These are phyloP conservation scores for Penicillium silybi DNA, from an alignment of 495 filamentous ascomycete species.

Conservation along the genomic window DNA sequence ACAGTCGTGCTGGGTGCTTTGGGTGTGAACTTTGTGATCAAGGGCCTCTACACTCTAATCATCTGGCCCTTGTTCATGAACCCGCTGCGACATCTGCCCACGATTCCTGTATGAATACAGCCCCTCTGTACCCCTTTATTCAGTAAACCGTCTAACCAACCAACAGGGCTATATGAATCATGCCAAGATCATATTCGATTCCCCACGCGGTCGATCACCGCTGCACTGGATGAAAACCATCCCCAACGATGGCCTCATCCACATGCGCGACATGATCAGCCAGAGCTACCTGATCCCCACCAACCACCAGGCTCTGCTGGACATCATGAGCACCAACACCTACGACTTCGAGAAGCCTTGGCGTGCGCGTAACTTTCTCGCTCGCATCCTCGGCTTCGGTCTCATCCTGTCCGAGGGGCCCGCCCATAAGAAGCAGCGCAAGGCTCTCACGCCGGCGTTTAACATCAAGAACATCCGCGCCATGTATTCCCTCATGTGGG, in stretches of 20 bases:
- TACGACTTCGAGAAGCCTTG: slow-evolving; percentile 53
- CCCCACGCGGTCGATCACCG: slow-evolving; percentile 58
- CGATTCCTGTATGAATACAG: slow-evolving; percentile 43
- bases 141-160: not conserved
- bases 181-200: slow-evolving; percentile 47
- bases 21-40: slow-evolving; percentile 23
- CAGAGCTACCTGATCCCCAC: slow-evolving; percentile 35
- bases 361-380: slow-evolving; percentile 49
- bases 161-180: slow-evolving; percentile 53
- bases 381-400: slow-evolving; percentile 69
- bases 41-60: slow-evolving; percentile 48
- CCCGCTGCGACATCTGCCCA: slow-evolving; percentile 64
- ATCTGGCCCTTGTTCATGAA: slow-evolving; percentile 70
- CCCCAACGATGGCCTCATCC: slow-evolving; percentile 85
- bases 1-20: slow-evolving; percentile 18
- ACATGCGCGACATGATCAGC: slow-evolving; percentile 53
- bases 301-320: slow-evolving; percentile 44
- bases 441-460: slow-evolving; percentile 78
- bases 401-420: slow-evolving; percentile 79
- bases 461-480: slow-evolving; percentile 77
- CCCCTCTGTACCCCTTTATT: not conserved
- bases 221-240: slow-evolving; percentile 68
- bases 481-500: slow-evolving; percentile 79
- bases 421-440: slow-evolving; percentile 69
- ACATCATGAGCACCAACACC: slow-evolving; percentile 53